A percentile compares a stretch with the other conserved stretches of the same genome.
These are phyloP conservation scores for Kwoniella heveanensis DNA, from an alignment of 768 basidiomycete species.

Conservation along the genomic window DNA sequence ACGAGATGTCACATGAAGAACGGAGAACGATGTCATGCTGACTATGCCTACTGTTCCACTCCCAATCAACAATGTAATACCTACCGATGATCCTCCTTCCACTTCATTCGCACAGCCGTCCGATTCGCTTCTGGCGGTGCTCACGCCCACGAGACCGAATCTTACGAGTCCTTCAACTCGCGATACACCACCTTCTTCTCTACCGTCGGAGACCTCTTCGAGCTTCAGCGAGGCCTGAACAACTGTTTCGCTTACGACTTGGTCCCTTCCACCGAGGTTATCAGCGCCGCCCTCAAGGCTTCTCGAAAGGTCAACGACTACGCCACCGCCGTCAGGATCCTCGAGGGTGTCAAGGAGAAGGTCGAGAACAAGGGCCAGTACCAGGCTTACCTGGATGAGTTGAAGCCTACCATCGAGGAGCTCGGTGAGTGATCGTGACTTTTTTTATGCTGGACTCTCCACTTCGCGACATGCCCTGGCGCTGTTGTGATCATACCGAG, in stretches of 20 bases:
- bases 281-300: slow-evolving; percentile 51
- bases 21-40: not conserved
- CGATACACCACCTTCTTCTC: slow-evolving; percentile 94
- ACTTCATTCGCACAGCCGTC: slow-evolving; percentile 23
- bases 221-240: slow-evolving; percentile 97
- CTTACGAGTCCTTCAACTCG: slow-evolving; percentile 89
- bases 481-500: too few relatives aligned
- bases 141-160: slow-evolving; percentile 77
- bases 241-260: slow-evolving; percentile 98
- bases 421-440: slow-evolving; percentile 69
- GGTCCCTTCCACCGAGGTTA: slow-evolving; percentile 52
- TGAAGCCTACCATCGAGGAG: slow-evolving; percentile 84
- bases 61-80: not conserved
- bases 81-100: not conserved
- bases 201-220: slow-evolving; percentile 90
- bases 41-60: too few relatives aligned
- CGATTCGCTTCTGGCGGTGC: slow-evolving; percentile 54
- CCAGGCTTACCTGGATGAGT: slow-evolving; percentile 85
- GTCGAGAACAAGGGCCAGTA: slow-evolving; percentile 97
- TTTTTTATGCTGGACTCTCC: not conserved
- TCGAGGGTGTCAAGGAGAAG: slow-evolving; percentile 95
- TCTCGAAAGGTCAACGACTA: slow-evolving; percentile 87
- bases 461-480: too few relatives aligned
- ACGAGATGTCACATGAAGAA: too few relatives aligned
- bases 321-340: slow-evolving; percentile 91